These are phyloP conservation scores for Phytophthora pinifolia DNA, from an alignment of 352 stramenopile species.

Conservation along the genomic window DNA sequence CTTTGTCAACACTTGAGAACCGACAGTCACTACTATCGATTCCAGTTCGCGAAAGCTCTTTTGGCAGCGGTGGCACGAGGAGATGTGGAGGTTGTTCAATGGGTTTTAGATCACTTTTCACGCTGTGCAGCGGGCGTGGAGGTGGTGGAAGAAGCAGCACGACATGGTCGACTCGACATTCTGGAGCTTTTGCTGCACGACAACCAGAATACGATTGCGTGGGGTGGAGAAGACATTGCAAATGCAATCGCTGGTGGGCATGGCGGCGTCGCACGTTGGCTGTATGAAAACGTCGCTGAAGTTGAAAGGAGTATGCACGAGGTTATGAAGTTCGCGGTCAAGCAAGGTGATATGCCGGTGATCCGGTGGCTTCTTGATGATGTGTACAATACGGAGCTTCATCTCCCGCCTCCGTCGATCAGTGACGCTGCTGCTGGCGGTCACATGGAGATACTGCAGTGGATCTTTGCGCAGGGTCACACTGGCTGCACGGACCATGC, in stretches of 20 bases:
- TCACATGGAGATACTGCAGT: slow-evolving; percentile 3
- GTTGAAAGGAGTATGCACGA: slow-evolving; percentile 1
- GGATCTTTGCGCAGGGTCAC: slow-evolving; percentile 2
- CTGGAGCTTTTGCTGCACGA: slow-evolving; percentile 15
- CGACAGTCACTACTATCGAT: slow-evolving; percentile 14
- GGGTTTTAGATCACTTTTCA: slow-evolving; percentile 13
- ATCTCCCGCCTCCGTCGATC: neutral
- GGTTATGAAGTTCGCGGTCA: slow-evolving; percentile 6
- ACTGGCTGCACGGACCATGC: neutral
- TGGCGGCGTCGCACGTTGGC: slow-evolving; percentile 3
- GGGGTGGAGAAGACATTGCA: slow-evolving; percentile 17
- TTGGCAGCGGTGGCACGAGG: neutral
- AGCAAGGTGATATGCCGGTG: neutral
- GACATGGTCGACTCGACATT: slow-evolving; percentile 9
- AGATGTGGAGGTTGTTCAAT: slow-evolving; percentile 13
- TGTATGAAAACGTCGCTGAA: slow-evolving; percentile 14
- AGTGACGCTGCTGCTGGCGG: neutral
- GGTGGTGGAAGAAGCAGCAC: slow-evolving; percentile 18
- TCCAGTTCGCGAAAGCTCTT: slow-evolving; percentile 15
- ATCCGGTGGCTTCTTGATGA: neutral
- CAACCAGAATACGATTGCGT: slow-evolving; percentile 4
- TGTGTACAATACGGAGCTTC: neutral
- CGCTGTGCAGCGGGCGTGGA: slow-evolving; percentile 11
- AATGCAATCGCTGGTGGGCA: slow-evolving; percentile 10
- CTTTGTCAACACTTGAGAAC: slow-evolving; percentile 7